Conservation (phyloP, 2,329 filamentous ascomycete genomes). For the Xylaria sp. region DNA sequence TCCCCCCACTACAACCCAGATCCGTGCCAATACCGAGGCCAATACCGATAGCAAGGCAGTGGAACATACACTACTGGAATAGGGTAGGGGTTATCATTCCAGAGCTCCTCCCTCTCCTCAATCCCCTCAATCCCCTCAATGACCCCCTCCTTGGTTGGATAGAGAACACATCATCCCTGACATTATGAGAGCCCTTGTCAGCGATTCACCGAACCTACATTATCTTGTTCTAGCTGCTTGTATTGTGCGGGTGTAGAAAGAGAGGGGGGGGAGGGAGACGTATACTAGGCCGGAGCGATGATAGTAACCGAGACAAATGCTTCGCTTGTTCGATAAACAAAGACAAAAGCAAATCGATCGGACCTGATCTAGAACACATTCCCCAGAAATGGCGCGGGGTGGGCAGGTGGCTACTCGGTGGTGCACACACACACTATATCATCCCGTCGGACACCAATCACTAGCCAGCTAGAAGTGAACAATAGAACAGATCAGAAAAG, state of each 20-base stretch:
- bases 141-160: background rate
- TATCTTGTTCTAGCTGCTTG: background rate
- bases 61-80: slow-evolving; percentile 21
- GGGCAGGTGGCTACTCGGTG: background rate
- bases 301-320: slow-evolving; percentile 17
- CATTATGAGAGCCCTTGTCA: background rate
- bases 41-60: background rate
- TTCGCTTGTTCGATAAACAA: background rate
- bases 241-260: background rate
- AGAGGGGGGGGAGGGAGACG: too few relatives aligned
- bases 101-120: background rate
- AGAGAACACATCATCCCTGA: background rate
- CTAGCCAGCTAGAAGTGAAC: background rate
- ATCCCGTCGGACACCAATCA: background rate
- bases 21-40: background rate
- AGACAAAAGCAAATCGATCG: slow-evolving; percentile 19
- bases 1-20: slow-evolving; percentile 3
- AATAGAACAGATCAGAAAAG: slow-evolving; percentile 1
- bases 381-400: slow-evolving; percentile 9
- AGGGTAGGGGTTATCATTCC: slow-evolving; percentile 16
- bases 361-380: slow-evolving; percentile 7
- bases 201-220: background rate
- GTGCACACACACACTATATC: slow-evolving; percentile 3
- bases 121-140: background rate
- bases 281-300: slow-evolving; percentile 9